Evolutionary conservation across 169 alveolate genomes (phyloP).

Genomic region (Plasmodium knowlesi): DNA sequence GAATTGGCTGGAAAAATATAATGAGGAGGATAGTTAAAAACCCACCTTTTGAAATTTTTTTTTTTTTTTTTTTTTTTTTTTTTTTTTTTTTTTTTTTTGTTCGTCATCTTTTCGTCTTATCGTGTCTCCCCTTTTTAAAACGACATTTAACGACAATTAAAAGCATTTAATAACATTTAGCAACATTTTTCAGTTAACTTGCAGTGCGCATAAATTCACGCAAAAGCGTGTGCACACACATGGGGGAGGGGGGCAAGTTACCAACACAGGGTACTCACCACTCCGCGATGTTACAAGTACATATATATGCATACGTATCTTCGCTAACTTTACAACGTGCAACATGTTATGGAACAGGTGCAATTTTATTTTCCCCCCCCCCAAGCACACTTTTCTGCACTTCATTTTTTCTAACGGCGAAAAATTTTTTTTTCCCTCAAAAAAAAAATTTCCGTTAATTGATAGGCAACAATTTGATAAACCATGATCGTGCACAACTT

Average conservation of each 20-base stretch:
- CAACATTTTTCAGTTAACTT: background rate
- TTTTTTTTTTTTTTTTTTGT: background rate
- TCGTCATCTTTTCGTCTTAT: background rate
- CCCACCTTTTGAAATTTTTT: background rate
- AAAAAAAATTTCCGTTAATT: background rate
- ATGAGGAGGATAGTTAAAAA: constrained; percentile 37
- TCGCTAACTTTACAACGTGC: background rate
- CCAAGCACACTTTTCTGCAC: background rate
- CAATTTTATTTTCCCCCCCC: background rate
- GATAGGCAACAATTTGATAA: background rate
- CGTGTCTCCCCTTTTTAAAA: background rate
- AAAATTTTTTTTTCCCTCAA: background rate
- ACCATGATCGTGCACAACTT: background rate
- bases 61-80: background rate
- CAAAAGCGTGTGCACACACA: constrained; percentile 8
- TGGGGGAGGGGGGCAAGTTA: background rate
- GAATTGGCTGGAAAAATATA: constrained; percentile 77
- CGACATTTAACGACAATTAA: background rate
- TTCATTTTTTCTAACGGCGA: background rate
- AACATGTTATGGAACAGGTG: background rate
- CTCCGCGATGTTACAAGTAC: background rate
- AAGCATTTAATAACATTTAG: background rate
- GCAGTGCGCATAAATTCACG: constrained; percentile 12
- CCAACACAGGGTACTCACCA: background rate
- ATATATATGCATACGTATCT: background rate